Evolutionary conservation across 2,329 filamentous ascomycete species (phyloP).

Genomic region (Colletotrichum chrysophilum): DNA sequence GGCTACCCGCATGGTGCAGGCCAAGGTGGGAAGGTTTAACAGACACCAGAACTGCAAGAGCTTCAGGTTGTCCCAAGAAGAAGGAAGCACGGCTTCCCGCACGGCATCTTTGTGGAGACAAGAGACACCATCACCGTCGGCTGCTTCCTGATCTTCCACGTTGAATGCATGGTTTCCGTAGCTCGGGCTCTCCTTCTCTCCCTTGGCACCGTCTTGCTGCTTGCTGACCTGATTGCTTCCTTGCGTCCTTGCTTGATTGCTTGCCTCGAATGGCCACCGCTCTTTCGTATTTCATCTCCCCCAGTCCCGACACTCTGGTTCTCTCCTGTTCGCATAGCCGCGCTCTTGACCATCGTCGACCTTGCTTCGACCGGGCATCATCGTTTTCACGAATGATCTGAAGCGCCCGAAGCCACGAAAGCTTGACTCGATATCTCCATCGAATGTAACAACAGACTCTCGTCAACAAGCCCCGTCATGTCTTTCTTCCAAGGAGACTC

Average conservation of each 20-base stretch:
- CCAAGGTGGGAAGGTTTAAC: not conserved
- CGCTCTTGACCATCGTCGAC: not conserved
- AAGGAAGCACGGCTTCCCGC: conserved; percentile 1
- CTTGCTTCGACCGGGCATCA: not conserved
- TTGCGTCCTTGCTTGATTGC: not conserved
- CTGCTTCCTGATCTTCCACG: not conserved
- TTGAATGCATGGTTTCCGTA: not conserved
- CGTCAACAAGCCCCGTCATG: not conserved
- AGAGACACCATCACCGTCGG: not conserved
- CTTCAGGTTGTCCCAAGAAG: not conserved
- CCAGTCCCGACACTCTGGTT: not conserved
- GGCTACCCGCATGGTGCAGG: not conserved
- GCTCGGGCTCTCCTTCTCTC: not conserved
- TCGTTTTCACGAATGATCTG: not conserved
- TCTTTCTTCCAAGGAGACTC: conserved; percentile 22
- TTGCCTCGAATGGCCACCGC: not conserved
- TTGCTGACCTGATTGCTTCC: not conserved
- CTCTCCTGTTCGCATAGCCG: not conserved
- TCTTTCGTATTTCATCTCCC: not conserved
- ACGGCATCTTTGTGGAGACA: not conserved
- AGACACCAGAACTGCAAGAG: not conserved
- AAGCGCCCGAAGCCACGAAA: not conserved
- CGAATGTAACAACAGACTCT: not conserved
- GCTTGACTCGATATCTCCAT: not conserved
- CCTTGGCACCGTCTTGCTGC: not conserved